phyloP scores from a whole-genome alignment of 495 filamentous ascomycete species.

The Schizothecium vesticola region DNA sequence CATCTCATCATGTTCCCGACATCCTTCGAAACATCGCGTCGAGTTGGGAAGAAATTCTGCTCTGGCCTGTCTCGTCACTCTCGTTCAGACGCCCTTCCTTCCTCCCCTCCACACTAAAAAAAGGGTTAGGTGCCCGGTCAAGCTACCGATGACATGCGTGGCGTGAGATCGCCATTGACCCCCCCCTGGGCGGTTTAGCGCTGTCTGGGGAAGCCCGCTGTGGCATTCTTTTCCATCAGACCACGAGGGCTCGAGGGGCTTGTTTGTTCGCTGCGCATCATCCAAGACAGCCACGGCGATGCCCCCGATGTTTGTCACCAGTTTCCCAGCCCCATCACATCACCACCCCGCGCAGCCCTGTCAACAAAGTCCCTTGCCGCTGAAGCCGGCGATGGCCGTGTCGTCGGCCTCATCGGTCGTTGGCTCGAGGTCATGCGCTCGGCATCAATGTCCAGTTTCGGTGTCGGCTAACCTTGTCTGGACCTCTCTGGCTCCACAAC shows the following conservation, averaged over 20 bases:
- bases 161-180: neutral
- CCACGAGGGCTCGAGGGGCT: neutral
- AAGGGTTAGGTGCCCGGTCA: neutral
- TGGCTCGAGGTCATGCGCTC: constrained; percentile 2
- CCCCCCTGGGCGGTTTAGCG: neutral
- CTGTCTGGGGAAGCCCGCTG: neutral
- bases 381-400: neutral
- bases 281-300: constrained; percentile 5
- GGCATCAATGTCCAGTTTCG: constrained; percentile 3
- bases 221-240: neutral
- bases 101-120: neutral
- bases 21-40: neutral
- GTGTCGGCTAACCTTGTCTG: neutral
- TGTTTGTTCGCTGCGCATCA: neutral
- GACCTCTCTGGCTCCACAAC: neutral
- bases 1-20: neutral
- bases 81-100: too few relatives aligned
- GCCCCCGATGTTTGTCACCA: neutral
- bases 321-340: neutral
- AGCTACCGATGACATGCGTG: constrained; percentile 7
- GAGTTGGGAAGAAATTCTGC: neutral
- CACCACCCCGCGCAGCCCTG: neutral
- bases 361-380: neutral
- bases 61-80: neutral
- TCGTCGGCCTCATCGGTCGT: neutral